A percentile compares a stretch with the other conserved stretches of the same genome.
These are phyloP conservation scores for Gentiana macrophylla DNA, from an alignment of 257 asterid species.

Conservation along the genomic window DNA sequence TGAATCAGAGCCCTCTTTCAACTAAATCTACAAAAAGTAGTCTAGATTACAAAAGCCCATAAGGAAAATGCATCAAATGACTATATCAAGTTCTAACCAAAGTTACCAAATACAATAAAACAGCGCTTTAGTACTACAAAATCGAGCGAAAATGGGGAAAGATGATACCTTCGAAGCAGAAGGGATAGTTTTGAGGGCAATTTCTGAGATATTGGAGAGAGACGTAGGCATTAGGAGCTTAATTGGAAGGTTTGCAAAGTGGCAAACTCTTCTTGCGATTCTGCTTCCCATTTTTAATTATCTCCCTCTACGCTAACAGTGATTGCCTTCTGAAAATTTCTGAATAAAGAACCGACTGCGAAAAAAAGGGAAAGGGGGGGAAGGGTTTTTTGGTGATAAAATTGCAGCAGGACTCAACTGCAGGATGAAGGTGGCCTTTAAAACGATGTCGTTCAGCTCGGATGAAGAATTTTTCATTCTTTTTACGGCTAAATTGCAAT, in stretches of 20 bases:
- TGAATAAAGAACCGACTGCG: too few species aligned
- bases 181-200: constrained; percentile 90
- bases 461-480: too few species aligned
- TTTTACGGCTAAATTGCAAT: too few species aligned
- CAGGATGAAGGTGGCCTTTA: too few species aligned
- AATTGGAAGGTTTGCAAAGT: constrained; percentile 75
- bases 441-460: too few species aligned
- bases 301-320: background rate
- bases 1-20: background rate
- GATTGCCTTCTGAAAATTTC: too few species aligned
- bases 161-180: constrained; percentile 76
- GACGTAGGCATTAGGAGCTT: constrained; percentile 89
- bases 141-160: background rate
- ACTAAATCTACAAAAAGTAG: too few species aligned
- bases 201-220: constrained; percentile 67
- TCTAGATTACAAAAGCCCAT: too few species aligned
- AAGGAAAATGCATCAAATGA: background rate
- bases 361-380: too few species aligned
- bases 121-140: background rate
- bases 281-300: constrained; percentile 49
- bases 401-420: too few species aligned
- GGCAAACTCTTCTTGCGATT: constrained; percentile 70
- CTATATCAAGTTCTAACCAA: background rate
- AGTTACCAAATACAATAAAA: too few species aligned
- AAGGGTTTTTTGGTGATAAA: too few species aligned